phyloP scores from a whole-genome alignment of 108 stramenopile genomes.

The Cyclotella cryptica region DNA sequence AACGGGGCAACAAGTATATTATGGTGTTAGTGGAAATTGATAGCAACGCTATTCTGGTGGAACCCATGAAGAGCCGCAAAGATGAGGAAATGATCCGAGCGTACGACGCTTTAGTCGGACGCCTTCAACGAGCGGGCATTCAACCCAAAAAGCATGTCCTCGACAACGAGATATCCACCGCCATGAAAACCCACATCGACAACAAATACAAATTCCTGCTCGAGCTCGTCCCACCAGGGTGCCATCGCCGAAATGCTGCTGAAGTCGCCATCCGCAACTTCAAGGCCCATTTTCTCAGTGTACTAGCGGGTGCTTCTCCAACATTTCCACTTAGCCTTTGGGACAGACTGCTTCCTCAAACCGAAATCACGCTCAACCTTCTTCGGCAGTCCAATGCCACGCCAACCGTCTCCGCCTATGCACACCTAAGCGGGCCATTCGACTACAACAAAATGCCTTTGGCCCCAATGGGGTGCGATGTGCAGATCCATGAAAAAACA shows the following conservation, averaged over 20 bases:
- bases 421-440: too few species aligned
- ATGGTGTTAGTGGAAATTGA: too few species aligned
- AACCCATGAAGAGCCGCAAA: neutral
- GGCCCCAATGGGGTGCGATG: neutral
- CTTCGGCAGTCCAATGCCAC: too few species aligned
- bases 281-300: too few species aligned
- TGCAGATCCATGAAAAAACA: neutral
- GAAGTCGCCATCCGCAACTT: too few species aligned
- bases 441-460: neutral
- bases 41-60: neutral
- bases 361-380: too few species aligned
- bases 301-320: too few species aligned
- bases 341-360: too few species aligned
- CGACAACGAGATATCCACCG: neutral
- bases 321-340: too few species aligned
- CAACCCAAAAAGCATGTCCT: conserved; percentile 4
- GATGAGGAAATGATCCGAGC: neutral
- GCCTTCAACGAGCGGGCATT: neutral
- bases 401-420: too few species aligned
- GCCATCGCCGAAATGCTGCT: too few species aligned
- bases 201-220: neutral
- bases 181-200: neutral
- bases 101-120: neutral
- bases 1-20: neutral
- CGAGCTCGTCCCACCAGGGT: neutral